These are phyloP conservation scores for Tolypocladium inflatum DNA, from an alignment of 2,329 filamentous ascomycete species.

Conservation along the genomic window DNA sequence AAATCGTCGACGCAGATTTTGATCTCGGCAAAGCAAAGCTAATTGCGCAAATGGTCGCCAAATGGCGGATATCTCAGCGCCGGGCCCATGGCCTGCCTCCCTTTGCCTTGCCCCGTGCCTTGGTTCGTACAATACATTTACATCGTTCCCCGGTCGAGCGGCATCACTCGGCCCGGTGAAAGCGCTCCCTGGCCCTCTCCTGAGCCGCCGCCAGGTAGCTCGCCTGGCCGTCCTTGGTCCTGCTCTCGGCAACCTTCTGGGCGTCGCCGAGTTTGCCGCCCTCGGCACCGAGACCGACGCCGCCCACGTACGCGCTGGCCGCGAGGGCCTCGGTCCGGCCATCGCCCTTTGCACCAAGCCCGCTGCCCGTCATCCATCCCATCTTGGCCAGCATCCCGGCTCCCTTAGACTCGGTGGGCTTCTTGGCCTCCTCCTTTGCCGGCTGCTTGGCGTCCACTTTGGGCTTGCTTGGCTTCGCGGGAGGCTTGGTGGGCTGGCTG, in stretches of 20 bases:
- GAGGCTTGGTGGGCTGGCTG: slow-evolving; percentile 49
- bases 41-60: not conserved
- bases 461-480: slow-evolving; percentile 22
- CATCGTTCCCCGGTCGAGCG: not conserved
- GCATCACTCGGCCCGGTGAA: slow-evolving; percentile 38
- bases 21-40: not conserved
- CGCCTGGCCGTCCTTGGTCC: slow-evolving; percentile 49
- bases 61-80: not conserved
- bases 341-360: slow-evolving; percentile 52
- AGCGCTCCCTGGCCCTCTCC: slow-evolving; percentile 58
- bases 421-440: slow-evolving; percentile 10
- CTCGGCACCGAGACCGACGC: slow-evolving; percentile 60
- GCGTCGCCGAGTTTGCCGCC: slow-evolving; percentile 63
- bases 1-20: not conserved
- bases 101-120: too few species aligned
- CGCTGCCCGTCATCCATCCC: slow-evolving; percentile 58
- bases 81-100: not conserved
- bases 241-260: slow-evolving; percentile 49
- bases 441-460: slow-evolving; percentile 18
- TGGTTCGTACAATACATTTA: not conserved
- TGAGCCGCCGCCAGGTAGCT: slow-evolving; percentile 56
- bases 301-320: slow-evolving; percentile 55
- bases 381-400: slow-evolving; percentile 62
- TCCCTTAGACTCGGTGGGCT: slow-evolving; percentile 42
- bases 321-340: slow-evolving; percentile 56